Percentiles rank a stretch among this genome's conserved stretches.
phyloP scores from a whole-genome alignment of 345 rosid genomes.

The Tarenaya hassleriana region DNA sequence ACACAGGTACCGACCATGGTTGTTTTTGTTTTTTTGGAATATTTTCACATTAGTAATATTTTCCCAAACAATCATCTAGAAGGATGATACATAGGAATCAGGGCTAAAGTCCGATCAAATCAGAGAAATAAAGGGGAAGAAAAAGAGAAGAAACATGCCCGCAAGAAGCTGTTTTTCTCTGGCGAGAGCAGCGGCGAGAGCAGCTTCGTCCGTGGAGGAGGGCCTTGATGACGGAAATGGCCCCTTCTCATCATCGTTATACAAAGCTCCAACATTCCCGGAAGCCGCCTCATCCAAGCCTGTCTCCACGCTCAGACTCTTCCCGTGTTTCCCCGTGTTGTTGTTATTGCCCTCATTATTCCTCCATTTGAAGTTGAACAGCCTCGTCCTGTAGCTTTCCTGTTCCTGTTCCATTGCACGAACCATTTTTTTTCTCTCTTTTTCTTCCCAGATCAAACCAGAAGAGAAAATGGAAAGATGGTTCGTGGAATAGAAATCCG shows the following conservation, averaged over 20 bases:
- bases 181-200: conserved; percentile 22
- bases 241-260: too few species aligned
- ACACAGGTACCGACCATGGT: too few species aligned
- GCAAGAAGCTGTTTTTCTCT: conserved; percentile 34
- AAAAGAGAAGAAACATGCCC: conserved; percentile 18
- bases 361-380: conserved; percentile 42
- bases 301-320: conserved; percentile 41
- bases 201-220: conserved; percentile 19
- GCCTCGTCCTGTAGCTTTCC: conserved; percentile 40
- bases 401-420: conserved; percentile 34
- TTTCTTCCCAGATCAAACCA: too few species aligned
- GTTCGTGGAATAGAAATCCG: too few species aligned
- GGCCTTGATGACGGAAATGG: too few species aligned
- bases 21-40: too few species aligned
- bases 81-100: conserved; percentile 10
- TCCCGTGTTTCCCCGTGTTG: conserved; percentile 33
- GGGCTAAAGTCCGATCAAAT: not conserved
- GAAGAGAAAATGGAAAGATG: too few species aligned
- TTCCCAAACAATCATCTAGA: too few species aligned
- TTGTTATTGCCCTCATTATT: conserved; percentile 28
- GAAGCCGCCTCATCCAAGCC: conserved; percentile 27
- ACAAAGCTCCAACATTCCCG: too few species aligned
- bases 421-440: conserved; percentile 34
- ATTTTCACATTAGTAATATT: too few species aligned
- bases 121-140: not conserved